Percentiles rank a stretch among this genome's conserved stretches.
Conservation (phyloP, 2,329 filamentous ascomycete genomes). For the Madurella mycetomatis region DNA sequence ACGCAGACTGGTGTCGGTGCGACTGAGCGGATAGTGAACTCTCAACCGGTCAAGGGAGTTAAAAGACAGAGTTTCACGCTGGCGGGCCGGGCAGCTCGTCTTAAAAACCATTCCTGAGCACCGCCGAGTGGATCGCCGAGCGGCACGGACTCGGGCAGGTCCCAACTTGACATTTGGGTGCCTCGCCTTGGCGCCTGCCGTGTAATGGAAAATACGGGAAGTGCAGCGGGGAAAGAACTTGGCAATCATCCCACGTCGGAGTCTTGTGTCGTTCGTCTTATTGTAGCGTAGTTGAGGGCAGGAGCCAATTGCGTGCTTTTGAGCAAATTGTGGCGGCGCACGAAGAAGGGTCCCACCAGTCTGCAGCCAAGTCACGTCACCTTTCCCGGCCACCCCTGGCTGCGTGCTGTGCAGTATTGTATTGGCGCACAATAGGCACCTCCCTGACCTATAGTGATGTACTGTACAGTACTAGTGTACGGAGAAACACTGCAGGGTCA, state of each 20-base stretch:
- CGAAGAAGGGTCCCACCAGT: not conserved
- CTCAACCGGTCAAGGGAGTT: too few species aligned
- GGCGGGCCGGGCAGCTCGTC: too few species aligned
- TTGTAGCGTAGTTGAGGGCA: too few species aligned
- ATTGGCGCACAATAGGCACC: too few species aligned
- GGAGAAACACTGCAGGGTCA: too few species aligned
- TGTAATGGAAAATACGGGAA: constrained; percentile 1
- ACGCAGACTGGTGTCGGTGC: too few species aligned
- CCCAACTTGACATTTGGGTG: not conserved
- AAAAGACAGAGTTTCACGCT: too few species aligned
- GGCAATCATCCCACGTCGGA: not conserved
- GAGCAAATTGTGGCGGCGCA: constrained; percentile 16
- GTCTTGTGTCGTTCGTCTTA: constrained; percentile 1
- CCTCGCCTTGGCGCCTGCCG: constrained; percentile 1
- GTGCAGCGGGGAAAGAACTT: not conserved
- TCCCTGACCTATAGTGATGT: too few species aligned
- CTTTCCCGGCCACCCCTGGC: not conserved
- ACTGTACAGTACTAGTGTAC: too few species aligned
- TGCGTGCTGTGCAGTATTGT: too few species aligned
- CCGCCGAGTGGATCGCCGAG: not conserved
- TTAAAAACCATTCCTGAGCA: too few species aligned
- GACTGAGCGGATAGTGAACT: too few species aligned
- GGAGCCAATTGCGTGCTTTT: constrained; percentile 16
- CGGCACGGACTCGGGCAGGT: not conserved
- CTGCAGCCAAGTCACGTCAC: not conserved